Percentiles rank a stretch among this genome's conserved stretches.
Conservation (phyloP, 192 early-diverging fungal genomes). For the Piromyces sp. region DNA sequence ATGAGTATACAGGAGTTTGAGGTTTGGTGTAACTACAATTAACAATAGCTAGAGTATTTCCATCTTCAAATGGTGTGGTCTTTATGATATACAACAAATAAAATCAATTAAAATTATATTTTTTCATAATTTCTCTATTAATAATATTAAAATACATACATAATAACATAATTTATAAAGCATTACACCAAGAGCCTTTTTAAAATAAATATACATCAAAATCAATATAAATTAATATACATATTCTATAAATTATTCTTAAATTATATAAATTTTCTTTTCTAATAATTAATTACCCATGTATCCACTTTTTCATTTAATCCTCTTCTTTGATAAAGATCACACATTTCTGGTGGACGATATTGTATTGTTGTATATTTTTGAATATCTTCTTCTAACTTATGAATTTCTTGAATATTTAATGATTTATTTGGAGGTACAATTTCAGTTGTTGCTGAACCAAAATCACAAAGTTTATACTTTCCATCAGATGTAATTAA, state of each 20-base stretch:
- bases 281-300: slow-evolving; percentile 15
- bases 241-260: no score
- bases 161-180: slow-evolving; percentile 90
- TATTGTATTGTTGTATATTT: slow-evolving; percentile 85
- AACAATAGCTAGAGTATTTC: slow-evolving; percentile 68
- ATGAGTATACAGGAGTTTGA: slow-evolving; percentile 44
- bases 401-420: slow-evolving; percentile 46
- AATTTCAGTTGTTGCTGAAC: slow-evolving; percentile 52
- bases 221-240: no score
- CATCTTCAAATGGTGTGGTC: slow-evolving; percentile 86
- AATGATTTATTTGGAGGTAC: slow-evolving; percentile 33
- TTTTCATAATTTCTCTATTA: no score
- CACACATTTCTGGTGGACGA: slow-evolving; percentile 85
- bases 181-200: slow-evolving; percentile 73
- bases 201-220: not conserved
- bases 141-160: slow-evolving; percentile 11
- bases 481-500: slow-evolving; percentile 29
- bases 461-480: slow-evolving; percentile 94
- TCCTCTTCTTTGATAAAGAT: slow-evolving; percentile 67
- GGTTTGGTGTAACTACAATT: slow-evolving; percentile 75
- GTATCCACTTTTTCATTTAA: slow-evolving; percentile 68
- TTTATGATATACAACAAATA: slow-evolving; percentile 5
- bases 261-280: no score
- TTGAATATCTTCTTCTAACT: slow-evolving; percentile 69
- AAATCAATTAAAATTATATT: no score